phyloP scores from a whole-genome alignment of 805 yeast species.

The Spathaspora girioi region DNA sequence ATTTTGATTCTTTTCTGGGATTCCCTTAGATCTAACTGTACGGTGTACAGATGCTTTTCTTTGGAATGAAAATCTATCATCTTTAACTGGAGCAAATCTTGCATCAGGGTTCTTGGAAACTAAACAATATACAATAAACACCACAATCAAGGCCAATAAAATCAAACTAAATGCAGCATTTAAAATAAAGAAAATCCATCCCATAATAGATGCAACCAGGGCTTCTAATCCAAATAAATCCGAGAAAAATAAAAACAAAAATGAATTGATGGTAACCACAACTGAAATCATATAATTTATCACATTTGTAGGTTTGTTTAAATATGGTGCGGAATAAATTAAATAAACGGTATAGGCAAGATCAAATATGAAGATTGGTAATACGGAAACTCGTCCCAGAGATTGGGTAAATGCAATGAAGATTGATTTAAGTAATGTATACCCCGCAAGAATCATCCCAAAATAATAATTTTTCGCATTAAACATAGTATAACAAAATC shows the following conservation, averaged over 20 bases:
- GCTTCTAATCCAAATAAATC: conserved; percentile 78
- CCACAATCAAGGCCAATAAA: conserved; percentile 65
- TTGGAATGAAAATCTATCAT: conserved; percentile 91
- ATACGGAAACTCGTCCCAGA: conserved; percentile 77
- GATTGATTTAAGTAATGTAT: conserved; percentile 61
- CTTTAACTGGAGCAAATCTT: conserved; percentile 82
- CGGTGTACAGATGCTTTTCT: conserved; percentile 32
- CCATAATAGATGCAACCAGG: conserved; percentile 81
- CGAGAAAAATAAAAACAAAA: conserved; percentile 82
- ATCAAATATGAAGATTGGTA: conserved; percentile 74
- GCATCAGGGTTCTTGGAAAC: conserved; percentile 85
- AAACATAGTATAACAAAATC: conserved; percentile 88
- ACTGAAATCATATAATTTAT: conserved; percentile 69
- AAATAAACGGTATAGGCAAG: conserved; percentile 62
- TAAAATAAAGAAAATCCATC: conserved; percentile 81
- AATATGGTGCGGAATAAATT: conserved; percentile 66
- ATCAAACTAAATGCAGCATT: conserved; percentile 86
- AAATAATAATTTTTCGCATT: conserved; percentile 81
- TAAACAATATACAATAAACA: conserved; percentile 57
- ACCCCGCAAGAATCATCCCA: conserved; percentile 59
- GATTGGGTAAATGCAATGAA: conserved; percentile 77
- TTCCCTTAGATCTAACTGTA: conserved; percentile 3
- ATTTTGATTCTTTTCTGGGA: conserved; percentile 2
- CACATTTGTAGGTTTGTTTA: conserved; percentile 79
- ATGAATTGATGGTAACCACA: conserved; percentile 74